Evolutionary conservation across 1,284 basidiomycete species (phyloP).

Genomic region (Naganishia liquefaciens): DNA sequence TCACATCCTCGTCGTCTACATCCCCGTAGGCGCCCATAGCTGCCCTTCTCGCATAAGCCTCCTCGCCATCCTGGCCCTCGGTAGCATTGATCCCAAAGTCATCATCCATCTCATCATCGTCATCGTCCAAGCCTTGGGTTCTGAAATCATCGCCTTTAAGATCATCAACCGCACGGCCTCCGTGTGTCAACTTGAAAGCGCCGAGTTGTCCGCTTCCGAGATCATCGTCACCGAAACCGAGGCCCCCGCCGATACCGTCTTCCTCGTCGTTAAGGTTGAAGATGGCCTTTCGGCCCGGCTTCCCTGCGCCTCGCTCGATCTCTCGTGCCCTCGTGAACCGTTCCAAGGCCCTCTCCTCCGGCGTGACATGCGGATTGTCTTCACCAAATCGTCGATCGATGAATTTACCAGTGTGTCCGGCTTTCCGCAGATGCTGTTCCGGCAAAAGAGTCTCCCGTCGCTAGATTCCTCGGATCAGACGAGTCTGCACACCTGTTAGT

Average conservation of each 20-base stretch:
- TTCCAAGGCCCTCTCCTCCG: conserved; percentile 96
- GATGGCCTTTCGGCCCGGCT: conserved; percentile 67
- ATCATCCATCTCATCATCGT: conserved; percentile 63
- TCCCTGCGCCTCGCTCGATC: conserved; percentile 54
- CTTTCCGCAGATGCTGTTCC: conserved; percentile 71
- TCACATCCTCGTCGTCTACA: conserved; percentile 61
- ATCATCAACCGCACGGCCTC: conserved; percentile 81
- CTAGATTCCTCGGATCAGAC: conserved; percentile 54
- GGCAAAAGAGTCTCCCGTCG: conserved; percentile 83
- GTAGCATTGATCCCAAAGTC: conserved; percentile 33
- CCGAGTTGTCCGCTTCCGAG: conserved; percentile 25
- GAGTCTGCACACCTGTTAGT: background rate
- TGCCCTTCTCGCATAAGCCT: conserved; percentile 63
- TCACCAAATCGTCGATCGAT: conserved; percentile 96
- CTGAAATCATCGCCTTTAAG: conserved; percentile 74
- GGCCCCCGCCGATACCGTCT: conserved; percentile 45
- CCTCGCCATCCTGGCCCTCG: conserved; percentile 38
- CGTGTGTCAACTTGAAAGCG: conserved; percentile 70
- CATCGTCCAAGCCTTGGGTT: conserved; percentile 69
- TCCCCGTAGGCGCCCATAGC: conserved; percentile 90
- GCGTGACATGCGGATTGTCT: conserved; percentile 81
- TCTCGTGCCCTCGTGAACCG: conserved; percentile 90
- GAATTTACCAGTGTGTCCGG: conserved; percentile 79
- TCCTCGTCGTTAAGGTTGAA: conserved; percentile 84
- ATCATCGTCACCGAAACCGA: conserved; percentile 61